Evolutionary conservation across 2,329 filamentous ascomycete species (phyloP).

Genomic region (Cytospora chrysosperma): DNA sequence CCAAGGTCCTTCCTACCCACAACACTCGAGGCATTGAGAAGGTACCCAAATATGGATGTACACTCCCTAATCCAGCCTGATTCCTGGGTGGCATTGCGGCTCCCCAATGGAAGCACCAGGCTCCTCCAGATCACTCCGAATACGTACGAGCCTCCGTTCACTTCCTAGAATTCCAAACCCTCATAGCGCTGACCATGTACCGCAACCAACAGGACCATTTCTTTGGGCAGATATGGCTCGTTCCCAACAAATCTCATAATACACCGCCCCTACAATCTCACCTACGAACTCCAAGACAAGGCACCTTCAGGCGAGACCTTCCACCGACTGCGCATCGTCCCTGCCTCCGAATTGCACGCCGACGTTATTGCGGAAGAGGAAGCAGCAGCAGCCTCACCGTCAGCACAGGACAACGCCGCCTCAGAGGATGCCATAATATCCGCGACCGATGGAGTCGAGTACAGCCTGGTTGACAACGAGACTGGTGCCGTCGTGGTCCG

Average conservation of each 20-base stretch:
- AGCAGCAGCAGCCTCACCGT: slow-evolving; percentile 32
- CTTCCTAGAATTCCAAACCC: background rate
- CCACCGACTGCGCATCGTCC: slow-evolving; percentile 72
- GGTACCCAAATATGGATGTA: slow-evolving; percentile 32
- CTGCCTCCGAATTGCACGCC: slow-evolving; percentile 78
- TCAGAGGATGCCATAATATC: slow-evolving; percentile 43
- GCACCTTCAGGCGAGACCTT: slow-evolving; percentile 58
- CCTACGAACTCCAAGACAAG: slow-evolving; percentile 82
- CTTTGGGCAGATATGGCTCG: slow-evolving; percentile 86
- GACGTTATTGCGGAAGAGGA: slow-evolving; percentile 61
- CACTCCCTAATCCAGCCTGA: slow-evolving; percentile 53
- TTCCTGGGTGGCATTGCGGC: slow-evolving; percentile 58
- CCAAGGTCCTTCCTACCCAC: background rate
- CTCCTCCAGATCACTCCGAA: slow-evolving; percentile 60
- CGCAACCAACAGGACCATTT: slow-evolving; percentile 64
- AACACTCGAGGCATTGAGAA: background rate
- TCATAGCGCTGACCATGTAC: slow-evolving; percentile 20
- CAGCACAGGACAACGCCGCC: slow-evolving; percentile 38
- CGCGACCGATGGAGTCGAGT: slow-evolving; percentile 43
- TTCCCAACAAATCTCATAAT: slow-evolving; percentile 89
- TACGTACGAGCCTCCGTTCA: slow-evolving; percentile 45
- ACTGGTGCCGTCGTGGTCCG: slow-evolving; percentile 51
- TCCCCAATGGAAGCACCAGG: slow-evolving; percentile 58
- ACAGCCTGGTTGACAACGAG: slow-evolving; percentile 45
- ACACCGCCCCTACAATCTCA: slow-evolving; percentile 86